Evolutionary conservation across 768 basidiomycete genomes (phyloP).

Genomic region (Lactarius trivialis): DNA sequence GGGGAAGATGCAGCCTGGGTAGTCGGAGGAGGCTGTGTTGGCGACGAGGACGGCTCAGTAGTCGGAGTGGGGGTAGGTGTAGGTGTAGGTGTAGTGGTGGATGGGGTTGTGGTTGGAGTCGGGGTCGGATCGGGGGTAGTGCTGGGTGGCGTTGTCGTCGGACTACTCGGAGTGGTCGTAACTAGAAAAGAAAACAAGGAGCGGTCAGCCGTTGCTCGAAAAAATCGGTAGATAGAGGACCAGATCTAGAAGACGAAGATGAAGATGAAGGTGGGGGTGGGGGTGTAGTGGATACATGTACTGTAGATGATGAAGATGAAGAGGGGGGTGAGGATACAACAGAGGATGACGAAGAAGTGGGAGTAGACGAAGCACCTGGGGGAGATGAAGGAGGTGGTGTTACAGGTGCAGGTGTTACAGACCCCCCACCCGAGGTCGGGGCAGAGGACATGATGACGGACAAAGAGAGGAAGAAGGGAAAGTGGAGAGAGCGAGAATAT

Average conservation of each 20-base stretch:
- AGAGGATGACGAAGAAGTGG: conserved; percentile 9
- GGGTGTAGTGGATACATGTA: neutral
- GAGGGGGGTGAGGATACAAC: conserved; percentile 2
- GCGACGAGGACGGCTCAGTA: neutral
- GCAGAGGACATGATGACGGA: neutral
- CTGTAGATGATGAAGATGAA: conserved; percentile 2
- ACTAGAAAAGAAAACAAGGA: neutral
- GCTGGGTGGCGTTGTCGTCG: neutral
- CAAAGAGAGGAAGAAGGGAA: neutral
- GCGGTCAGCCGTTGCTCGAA: neutral
- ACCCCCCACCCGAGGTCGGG: neutral
- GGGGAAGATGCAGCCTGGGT: neutral
- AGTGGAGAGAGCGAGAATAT: neutral
- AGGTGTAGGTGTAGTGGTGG: neutral
- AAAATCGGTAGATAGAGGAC: neutral
- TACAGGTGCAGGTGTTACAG: conserved; percentile 3
- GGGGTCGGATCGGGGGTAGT: neutral
- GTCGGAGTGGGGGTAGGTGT: neutral
- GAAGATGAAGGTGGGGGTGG: neutral
- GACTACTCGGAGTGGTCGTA: neutral
- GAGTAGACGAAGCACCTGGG: conserved; percentile 11
- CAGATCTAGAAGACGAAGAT: neutral
- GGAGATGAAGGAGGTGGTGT: conserved; percentile 8
- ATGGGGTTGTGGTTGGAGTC: neutral
- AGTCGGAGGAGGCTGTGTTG: neutral